These are phyloP conservation scores for Ustilago sp. DNA, from an alignment of 1,284 basidiomycete species.

Conservation along the genomic window DNA sequence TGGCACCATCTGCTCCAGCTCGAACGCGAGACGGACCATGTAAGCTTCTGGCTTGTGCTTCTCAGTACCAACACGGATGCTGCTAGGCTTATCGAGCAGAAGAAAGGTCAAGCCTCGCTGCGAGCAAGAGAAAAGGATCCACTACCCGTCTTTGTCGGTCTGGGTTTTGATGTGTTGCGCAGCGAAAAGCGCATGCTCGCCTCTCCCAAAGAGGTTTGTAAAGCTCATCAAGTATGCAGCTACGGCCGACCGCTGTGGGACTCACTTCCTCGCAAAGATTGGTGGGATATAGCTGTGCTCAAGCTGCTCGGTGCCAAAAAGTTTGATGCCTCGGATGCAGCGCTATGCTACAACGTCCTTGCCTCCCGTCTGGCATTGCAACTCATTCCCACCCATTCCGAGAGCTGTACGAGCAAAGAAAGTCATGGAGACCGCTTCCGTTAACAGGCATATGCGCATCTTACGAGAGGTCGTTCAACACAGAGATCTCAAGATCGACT, in stretches of 20 bases:
- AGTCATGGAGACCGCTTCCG: background rate
- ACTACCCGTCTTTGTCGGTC: conserved; percentile 15
- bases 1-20: conserved; percentile 15
- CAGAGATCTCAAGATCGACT: background rate
- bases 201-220: conserved; percentile 2
- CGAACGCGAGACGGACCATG: background rate
- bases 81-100: conserved; percentile 3
- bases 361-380: conserved; percentile 13
- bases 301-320: conserved; percentile 1
- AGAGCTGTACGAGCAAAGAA: background rate
- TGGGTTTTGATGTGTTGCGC: conserved; percentile 16
- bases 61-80: conserved; percentile 22
- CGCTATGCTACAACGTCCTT: conserved; percentile 10
- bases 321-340: background rate
- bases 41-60: conserved; percentile 27
- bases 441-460: conserved; percentile 30
- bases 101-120: background rate
- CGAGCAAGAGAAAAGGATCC: background rate
- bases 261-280: background rate
- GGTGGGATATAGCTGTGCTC: conserved; percentile 4
- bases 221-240: conserved; percentile 2
- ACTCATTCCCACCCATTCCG: background rate
- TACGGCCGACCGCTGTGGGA: conserved; percentile 33
- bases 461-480: background rate
- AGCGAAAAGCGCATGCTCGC: background rate